Conservation (phyloP, 441 rosid species). For the Populus tomentosa region DNA sequence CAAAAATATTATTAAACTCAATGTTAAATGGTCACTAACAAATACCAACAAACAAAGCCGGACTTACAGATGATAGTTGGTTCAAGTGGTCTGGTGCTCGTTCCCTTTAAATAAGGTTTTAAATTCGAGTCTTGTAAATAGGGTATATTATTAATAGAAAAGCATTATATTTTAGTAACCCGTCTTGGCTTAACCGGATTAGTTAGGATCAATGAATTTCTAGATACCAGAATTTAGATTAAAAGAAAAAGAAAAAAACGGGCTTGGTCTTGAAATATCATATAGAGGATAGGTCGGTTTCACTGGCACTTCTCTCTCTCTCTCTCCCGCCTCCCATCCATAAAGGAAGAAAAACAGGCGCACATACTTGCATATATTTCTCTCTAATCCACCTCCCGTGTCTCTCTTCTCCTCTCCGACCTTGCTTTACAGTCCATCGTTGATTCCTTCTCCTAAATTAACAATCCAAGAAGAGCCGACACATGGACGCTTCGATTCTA, state of each 20-base stretch:
- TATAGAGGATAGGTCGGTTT: neutral
- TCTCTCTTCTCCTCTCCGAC: neutral
- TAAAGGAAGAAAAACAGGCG: neutral
- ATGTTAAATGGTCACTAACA: neutral
- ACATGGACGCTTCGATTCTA: conserved; percentile 43
- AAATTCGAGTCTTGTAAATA: too few species aligned
- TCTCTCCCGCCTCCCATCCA: neutral
- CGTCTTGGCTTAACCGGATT: too few species aligned
- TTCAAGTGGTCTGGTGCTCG: too few species aligned
- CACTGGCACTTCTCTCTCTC: neutral
- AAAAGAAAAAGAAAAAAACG: too few species aligned
- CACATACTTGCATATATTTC: neutral
- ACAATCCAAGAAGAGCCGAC: neutral
- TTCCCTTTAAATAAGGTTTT: too few species aligned
- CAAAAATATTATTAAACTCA: too few species aligned
- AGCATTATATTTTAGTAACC: too few species aligned
- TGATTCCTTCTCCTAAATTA: neutral
- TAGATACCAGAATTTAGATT: too few species aligned
- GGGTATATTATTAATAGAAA: too few species aligned
- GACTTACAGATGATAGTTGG: neutral
- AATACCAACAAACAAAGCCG: neutral
- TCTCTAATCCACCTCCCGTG: neutral
- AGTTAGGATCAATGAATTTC: too few species aligned
- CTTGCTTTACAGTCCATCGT: neutral
- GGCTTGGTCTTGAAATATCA: neutral